phyloP scores from a whole-genome alignment of 257 asterid species.

The Oldenlandia corymbosa region DNA sequence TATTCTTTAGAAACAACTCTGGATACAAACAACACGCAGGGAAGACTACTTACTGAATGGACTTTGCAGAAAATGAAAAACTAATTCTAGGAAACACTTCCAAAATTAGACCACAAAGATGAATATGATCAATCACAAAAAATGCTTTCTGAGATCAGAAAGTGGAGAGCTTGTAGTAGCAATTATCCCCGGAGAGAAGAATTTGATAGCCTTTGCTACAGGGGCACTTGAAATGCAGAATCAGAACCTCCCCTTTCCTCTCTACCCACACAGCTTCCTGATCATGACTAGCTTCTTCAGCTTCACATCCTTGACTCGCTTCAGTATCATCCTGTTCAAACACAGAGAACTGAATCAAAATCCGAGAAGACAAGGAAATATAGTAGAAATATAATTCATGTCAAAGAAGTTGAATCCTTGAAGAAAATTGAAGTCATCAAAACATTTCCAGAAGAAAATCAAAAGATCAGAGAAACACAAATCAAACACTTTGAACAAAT shows the following conservation, averaged over 20 bases:
- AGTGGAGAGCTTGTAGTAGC: conserved; percentile 23
- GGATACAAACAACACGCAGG: no score
- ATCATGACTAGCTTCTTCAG: conserved; percentile 1
- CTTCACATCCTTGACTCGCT: neutral
- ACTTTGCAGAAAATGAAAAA: neutral
- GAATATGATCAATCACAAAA: no score
- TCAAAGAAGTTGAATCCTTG: no score
- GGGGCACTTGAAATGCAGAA: conserved; percentile 25
- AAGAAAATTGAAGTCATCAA: no score
- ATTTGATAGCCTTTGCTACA: conserved; percentile 22
- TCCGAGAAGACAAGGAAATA: no score
- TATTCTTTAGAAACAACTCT: no score
- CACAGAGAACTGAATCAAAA: neutral
- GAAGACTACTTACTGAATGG: no score
- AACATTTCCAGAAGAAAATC: neutral
- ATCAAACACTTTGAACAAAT: no score
- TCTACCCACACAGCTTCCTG: conserved; percentile 23
- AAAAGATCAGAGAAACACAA: neutral
- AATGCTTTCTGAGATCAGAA: neutral
- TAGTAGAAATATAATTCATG: no score
- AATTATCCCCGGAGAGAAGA: conserved; percentile 20
- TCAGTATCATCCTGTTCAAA: conserved; percentile 6
- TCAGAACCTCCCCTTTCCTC: conserved; percentile 17
- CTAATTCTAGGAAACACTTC: neutral
- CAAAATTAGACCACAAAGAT: neutral